Percentiles rank a stretch among this genome's conserved stretches.
phyloP scores from a whole-genome alignment of 176 grass and related monocot genomes.

The Tillandsia leiboldiana region DNA sequence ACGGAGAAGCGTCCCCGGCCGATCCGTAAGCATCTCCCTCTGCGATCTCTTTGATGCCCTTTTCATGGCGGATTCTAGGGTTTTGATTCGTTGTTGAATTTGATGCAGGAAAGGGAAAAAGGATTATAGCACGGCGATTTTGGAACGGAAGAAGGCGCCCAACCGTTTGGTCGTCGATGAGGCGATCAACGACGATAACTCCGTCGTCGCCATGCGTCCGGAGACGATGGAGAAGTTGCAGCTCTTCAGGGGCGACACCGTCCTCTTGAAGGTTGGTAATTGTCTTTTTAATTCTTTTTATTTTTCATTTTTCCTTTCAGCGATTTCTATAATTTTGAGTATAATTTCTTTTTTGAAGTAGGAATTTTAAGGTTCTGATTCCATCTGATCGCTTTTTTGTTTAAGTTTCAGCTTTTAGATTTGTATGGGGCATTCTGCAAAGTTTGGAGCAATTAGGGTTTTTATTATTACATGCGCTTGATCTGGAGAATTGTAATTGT shows the following conservation, averaged over 20 bases:
- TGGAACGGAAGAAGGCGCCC: conserved; percentile 60
- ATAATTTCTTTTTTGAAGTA: no score
- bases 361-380: background rate
- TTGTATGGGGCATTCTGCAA: no score
- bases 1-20: conserved; percentile 48
- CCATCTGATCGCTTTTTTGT: background rate
- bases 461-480: no score
- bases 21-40: conserved; percentile 47
- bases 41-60: background rate
- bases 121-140: conserved; percentile 65
- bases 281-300: background rate
- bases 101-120: conserved; percentile 61
- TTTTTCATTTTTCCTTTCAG: background rate
- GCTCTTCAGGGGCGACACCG: conserved; percentile 59
- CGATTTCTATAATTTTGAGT: background rate
- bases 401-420: no score
- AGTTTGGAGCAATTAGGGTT: no score
- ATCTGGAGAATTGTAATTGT: no score
- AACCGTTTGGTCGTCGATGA: conserved; percentile 66
- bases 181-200: conserved; percentile 68
- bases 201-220: conserved; percentile 50
- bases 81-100: background rate
- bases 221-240: conserved; percentile 71
- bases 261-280: conserved; percentile 53
- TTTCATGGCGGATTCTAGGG: background rate